Conservation (phyloP, 495 filamentous ascomycete genomes). For the Bombardia bombarda region DNA sequence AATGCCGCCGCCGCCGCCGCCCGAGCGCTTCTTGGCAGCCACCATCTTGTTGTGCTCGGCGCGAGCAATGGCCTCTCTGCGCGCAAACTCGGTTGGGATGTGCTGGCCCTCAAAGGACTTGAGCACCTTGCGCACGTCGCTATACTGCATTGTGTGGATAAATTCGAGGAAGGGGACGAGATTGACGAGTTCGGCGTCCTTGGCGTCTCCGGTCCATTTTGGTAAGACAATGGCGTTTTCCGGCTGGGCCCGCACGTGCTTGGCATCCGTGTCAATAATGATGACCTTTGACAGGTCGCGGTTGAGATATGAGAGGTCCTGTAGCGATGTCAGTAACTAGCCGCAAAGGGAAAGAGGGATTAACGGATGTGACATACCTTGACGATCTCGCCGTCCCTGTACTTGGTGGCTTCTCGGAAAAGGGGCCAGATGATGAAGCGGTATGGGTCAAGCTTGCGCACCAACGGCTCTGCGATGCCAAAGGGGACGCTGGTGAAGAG, state of each 20-base stretch:
- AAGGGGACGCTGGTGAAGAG: conserved; percentile 84
- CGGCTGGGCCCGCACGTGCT: conserved; percentile 77
- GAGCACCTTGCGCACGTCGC: conserved; percentile 75
- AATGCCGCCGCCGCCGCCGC: conserved; percentile 40
- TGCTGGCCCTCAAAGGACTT: conserved; percentile 79
- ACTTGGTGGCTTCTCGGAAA: conserved; percentile 88
- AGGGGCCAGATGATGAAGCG: conserved; percentile 92
- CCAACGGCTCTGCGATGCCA: conserved; percentile 73
- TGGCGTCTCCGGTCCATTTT: conserved; percentile 76
- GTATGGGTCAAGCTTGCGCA: conserved; percentile 92
- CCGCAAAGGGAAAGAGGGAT: neutral
- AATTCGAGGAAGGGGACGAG: conserved; percentile 96
- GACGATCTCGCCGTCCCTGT: conserved; percentile 90
- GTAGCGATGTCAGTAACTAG: conserved; percentile 4
- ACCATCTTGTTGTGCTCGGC: conserved; percentile 71
- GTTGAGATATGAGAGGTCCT: conserved; percentile 96
- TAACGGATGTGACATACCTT: conserved; percentile 59
- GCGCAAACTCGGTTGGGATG: conserved; percentile 82
- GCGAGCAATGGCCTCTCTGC: conserved; percentile 76
- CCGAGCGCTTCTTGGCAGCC: conserved; percentile 60
- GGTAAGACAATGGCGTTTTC: conserved; percentile 88
- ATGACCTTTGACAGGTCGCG: conserved; percentile 90
- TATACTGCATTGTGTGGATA: conserved; percentile 82
- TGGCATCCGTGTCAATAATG: conserved; percentile 76
- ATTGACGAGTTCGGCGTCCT: conserved; percentile 76